Conservation (phyloP, 208 protist species). For the Leishmania mexicana region DNA sequence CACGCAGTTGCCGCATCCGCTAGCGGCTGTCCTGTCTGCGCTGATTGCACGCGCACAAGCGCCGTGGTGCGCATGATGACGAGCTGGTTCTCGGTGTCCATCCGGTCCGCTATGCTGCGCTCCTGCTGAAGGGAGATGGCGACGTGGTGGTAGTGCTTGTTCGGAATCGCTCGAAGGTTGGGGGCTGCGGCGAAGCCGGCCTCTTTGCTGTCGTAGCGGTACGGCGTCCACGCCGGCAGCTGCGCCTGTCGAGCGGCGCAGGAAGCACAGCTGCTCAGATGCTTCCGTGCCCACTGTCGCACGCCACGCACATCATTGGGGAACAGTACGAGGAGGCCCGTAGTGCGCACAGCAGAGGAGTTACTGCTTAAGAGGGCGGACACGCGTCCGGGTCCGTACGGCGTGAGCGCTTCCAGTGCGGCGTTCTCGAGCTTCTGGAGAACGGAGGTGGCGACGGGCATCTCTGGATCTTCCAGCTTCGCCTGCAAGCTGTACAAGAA, state of each 20-base stretch:
- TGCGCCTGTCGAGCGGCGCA: slow-evolving; percentile 32
- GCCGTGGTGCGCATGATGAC: slow-evolving; percentile 42
- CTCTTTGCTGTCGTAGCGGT: slow-evolving; percentile 29
- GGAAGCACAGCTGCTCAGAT: slow-evolving; percentile 33
- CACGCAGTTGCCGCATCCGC: slow-evolving; percentile 23
- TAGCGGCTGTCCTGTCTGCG: slow-evolving; percentile 16
- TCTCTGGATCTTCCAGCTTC: slow-evolving; percentile 6
- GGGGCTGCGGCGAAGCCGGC: slow-evolving; percentile 40
- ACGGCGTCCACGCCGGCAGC: slow-evolving; percentile 33
- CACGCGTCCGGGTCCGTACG: slow-evolving; percentile 6
- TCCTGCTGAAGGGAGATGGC: slow-evolving; percentile 32
- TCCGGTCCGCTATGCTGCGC: slow-evolving; percentile 32
- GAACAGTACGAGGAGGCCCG: slow-evolving; percentile 40
- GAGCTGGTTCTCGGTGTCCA: slow-evolving; percentile 32
- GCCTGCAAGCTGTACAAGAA: slow-evolving; percentile 33
- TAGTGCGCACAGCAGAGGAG: slow-evolving; percentile 28
- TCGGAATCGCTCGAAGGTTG: slow-evolving; percentile 32
- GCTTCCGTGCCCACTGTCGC: slow-evolving; percentile 40
- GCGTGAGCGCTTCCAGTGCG: slow-evolving; percentile 22
- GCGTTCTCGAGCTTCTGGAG: slow-evolving; percentile 36
- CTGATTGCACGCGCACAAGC: slow-evolving; percentile 26
- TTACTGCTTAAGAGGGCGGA: slow-evolving; percentile 19
- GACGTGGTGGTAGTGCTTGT: slow-evolving; percentile 43
- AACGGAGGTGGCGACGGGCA: slow-evolving; percentile 15
- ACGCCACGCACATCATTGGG: slow-evolving; percentile 51